Conservation (phyloP, 2,329 filamentous ascomycete species). For the Xylaria sp. region DNA sequence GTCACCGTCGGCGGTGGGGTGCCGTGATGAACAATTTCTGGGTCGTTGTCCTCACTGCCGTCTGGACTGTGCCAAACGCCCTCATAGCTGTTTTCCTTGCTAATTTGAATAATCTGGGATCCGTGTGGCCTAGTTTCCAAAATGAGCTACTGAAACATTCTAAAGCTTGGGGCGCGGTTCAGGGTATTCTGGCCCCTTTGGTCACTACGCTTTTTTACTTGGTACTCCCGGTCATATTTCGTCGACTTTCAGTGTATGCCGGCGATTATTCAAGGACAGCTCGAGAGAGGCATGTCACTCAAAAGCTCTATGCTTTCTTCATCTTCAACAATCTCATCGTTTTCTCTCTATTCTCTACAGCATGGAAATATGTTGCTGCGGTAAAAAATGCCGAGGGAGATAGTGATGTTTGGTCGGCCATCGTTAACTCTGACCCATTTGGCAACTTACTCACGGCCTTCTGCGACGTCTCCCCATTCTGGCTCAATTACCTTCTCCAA, state of each 20-base stretch:
- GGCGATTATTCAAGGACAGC: constrained; percentile 92
- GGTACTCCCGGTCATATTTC: constrained; percentile 87
- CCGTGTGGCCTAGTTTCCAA: constrained; percentile 80
- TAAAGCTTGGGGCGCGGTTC: constrained; percentile 81
- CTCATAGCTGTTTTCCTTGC: constrained; percentile 92
- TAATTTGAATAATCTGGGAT: constrained; percentile 81
- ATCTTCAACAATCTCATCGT: constrained; percentile 94
- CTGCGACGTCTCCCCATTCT: constrained; percentile 42
- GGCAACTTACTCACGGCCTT: constrained; percentile 39
- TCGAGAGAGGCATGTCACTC: constrained; percentile 86
- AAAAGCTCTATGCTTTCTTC: constrained; percentile 92
- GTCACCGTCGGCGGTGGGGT: constrained; percentile 73
- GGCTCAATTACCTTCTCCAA: constrained; percentile 65
- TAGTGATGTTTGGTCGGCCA: constrained; percentile 74
- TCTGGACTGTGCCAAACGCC: constrained; percentile 91
- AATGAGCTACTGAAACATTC: constrained; percentile 68
- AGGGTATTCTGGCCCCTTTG: constrained; percentile 88
- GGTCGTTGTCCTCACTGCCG: constrained; percentile 71
- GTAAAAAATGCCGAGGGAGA: constrained; percentile 69
- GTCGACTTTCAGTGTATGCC: constrained; percentile 81
- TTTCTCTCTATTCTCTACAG: constrained; percentile 78
- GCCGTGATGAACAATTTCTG: constrained; percentile 75
- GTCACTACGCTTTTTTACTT: constrained; percentile 88
- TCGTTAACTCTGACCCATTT: constrained; percentile 69
- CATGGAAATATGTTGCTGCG: constrained; percentile 69